Conservation (phyloP, 805 yeast genomes). For the Myxozyma geophila region DNA sequence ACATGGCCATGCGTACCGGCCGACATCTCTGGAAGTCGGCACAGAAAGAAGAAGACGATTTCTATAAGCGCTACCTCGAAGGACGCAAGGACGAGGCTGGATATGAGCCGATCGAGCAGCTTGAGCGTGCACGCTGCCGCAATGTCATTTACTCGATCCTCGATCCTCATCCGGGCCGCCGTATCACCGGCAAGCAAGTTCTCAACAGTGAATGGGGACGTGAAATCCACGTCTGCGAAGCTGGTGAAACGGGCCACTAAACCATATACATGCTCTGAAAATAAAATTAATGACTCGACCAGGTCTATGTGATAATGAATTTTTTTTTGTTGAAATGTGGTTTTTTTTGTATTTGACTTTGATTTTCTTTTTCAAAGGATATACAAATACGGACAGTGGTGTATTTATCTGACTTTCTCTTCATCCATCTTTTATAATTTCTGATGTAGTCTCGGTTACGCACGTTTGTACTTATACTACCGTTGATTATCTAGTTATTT, state of each 20-base stretch:
- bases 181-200: conserved; percentile 87
- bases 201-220: conserved; percentile 96
- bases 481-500: background rate
- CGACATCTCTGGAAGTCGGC: conserved; percentile 91
- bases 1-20: conserved; percentile 85
- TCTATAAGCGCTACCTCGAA: conserved; percentile 70
- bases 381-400: background rate
- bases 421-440: conserved; percentile 1
- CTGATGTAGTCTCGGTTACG: background rate
- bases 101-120: conserved; percentile 84
- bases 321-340: background rate
- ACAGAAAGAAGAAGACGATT: conserved; percentile 72
- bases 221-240: conserved; percentile 78
- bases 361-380: background rate
- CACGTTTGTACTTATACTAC: conserved; percentile 1
- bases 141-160: conserved; percentile 91
- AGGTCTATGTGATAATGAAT: background rate
- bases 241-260: conserved; percentile 54
- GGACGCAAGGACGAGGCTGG: conserved; percentile 84
- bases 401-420: too few relatives aligned
- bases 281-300: too few relatives aligned
- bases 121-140: conserved; percentile 86
- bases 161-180: conserved; percentile 86
- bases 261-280: background rate
- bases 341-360: too few relatives aligned